Evolutionary conservation across 495 filamentous ascomycete species (phyloP).

Genomic region (Neurospora sp.): DNA sequence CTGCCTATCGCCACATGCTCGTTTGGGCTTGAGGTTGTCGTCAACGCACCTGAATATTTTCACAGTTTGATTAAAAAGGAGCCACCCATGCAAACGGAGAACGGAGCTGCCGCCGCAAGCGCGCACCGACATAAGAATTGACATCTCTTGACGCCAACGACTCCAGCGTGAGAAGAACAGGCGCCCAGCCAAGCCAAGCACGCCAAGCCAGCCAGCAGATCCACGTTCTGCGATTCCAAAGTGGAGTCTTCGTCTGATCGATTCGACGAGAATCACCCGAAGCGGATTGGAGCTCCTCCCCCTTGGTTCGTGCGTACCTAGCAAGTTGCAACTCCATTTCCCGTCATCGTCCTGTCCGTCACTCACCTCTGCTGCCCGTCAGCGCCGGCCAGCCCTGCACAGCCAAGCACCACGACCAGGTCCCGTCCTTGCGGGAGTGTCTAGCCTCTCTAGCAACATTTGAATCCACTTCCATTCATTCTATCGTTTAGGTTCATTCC

Average conservation of each 20-base stretch:
- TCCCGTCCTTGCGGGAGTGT: not conserved
- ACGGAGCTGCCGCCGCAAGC: not conserved
- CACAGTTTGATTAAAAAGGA: not conserved
- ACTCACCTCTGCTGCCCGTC: not conserved
- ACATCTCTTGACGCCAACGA: not conserved
- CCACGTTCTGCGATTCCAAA: not conserved
- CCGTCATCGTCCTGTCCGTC: not conserved
- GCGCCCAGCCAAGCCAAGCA: not conserved
- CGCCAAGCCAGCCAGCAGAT: not conserved
- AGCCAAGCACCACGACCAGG: not conserved
- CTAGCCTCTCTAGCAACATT: not conserved
- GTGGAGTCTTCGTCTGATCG: not conserved
- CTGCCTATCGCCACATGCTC: not conserved
- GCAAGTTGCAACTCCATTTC: not conserved
- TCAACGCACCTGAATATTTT: not conserved
- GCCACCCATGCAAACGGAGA: not conserved
- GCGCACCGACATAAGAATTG: not conserved
- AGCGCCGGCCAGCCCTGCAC: not conserved
- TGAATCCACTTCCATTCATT: not conserved
- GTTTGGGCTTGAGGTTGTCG: not conserved
- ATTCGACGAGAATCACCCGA: not conserved
- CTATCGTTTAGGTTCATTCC: not conserved
- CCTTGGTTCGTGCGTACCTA: not conserved
- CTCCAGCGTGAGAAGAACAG: not conserved
- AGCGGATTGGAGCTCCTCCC: not conserved